Percentiles rank a stretch among this genome's conserved stretches.
phyloP scores from a whole-genome alignment of 108 stramenopile species.

The Nitzschia sp. region DNA sequence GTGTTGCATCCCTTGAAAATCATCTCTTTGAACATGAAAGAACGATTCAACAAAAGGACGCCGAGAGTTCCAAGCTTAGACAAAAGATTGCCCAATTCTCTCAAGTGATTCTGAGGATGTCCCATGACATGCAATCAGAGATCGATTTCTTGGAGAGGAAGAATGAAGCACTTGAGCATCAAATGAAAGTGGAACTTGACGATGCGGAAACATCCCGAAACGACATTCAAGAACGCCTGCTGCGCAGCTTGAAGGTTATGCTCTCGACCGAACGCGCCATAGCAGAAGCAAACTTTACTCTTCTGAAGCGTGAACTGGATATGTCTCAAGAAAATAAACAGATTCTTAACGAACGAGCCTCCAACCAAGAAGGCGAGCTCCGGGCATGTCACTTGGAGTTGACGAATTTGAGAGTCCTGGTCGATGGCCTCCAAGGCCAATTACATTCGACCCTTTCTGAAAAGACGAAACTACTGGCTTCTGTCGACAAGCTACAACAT shows the following conservation, averaged over 20 bases:
- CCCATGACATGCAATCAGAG: not conserved
- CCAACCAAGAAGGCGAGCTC: not conserved
- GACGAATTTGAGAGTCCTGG: not conserved
- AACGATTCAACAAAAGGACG: not conserved
- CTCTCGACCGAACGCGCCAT: not conserved
- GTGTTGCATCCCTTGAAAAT: not conserved
- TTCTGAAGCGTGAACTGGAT: not conserved
- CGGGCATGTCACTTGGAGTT: not conserved
- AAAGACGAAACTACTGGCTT: not conserved
- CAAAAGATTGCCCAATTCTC: not conserved
- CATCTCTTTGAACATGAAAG: not conserved
- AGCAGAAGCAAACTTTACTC: not conserved
- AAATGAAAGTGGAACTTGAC: not conserved
- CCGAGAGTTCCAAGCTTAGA: not conserved
- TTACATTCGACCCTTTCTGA: not conserved
- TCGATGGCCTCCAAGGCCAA: not conserved
- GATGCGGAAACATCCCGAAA: not conserved
- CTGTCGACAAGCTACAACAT: not conserved
- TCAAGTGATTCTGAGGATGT: not conserved
- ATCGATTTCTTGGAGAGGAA: not conserved
- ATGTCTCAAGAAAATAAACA: not conserved
- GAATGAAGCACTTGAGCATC: not conserved
- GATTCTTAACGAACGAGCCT: not conserved
- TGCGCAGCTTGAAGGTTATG: not conserved
- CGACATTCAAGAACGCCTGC: not conserved